Base-by-base conservation (phyloP, 805 yeast genomes). In the Saturnispora sekii region DNA sequence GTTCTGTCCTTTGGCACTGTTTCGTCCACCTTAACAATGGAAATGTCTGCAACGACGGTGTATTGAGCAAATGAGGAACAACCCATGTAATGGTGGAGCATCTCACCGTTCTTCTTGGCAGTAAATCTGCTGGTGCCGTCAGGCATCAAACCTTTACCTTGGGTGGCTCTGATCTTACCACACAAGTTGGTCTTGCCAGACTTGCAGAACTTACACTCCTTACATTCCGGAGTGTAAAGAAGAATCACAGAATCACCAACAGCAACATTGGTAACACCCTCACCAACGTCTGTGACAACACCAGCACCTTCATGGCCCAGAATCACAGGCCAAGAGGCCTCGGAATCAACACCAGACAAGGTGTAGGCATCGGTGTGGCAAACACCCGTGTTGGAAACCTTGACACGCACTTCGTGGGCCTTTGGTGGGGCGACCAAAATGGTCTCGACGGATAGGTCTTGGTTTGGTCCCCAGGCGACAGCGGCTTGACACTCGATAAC, bases 231-330 rank as follows among this genome's bases (percentile, higher is more conserved):
- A 32, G 97, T 93, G 77, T 93, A 94, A 38, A 93, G 71, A 16
- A 94, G 89, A 57, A 94, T 76, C 50, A 93, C 99, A 53, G 81
- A 82, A 67, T 93, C 98, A 54, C 99, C 99, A 33, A 73, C 81
- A 69, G 87, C 84, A 56, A 90, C 96, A 58, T 67, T 76, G 49
- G 88, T 80, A 49, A 93, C 98, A 53, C 85, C 97, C 61, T 84
- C 95, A 59, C 99, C 99, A 36, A 93, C 75, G 43, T 87, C 76
- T 71, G 90, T 98, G 38, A 93, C 97, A 50, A 86, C 72, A 60
- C 98, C 99, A 34, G 97, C 96, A 67, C 97, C 96, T 67, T 93
- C 99, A 67, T 93, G 99, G 51, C 99, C 99, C 58, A 94, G 73
- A 49, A 93, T 69, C 15, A 80, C 82, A 14, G 97, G 97, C 76